Evolutionary conservation across 2,329 filamentous ascomycete species (phyloP).

Genomic region (Domatiomyces globalis): DNA sequence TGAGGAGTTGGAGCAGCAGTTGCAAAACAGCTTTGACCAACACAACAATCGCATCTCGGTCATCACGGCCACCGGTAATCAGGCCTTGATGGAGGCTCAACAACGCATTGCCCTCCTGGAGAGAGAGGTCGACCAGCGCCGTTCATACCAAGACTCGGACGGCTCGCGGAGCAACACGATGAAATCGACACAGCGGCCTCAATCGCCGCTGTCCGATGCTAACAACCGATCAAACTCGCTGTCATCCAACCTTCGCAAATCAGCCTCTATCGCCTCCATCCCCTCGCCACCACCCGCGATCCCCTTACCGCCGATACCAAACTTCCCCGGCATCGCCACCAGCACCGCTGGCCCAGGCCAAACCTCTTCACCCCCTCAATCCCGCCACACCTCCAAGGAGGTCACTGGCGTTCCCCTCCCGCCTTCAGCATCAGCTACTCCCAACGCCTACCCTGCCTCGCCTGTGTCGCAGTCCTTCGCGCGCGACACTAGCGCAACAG

Average conservation of each 20-base stretch:
- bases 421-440: constrained; percentile 9
- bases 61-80: constrained; percentile 58
- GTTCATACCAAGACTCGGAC: constrained; percentile 35
- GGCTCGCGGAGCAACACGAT: constrained; percentile 16
- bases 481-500: constrained; percentile 15
- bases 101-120: constrained; percentile 49
- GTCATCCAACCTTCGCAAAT: constrained; percentile 67
- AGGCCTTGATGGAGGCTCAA: constrained; percentile 66
- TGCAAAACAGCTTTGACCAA: constrained; percentile 89
- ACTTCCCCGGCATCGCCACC: constrained; percentile 36
- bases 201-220: constrained; percentile 29
- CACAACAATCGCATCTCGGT: constrained; percentile 84
- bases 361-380: constrained; percentile 38
- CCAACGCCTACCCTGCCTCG: constrained; percentile 7
- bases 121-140: constrained; percentile 40
- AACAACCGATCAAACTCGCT: constrained; percentile 44
- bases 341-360: constrained; percentile 36
- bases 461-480: not conserved
- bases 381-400: constrained; percentile 71
- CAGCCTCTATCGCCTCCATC: constrained; percentile 63
- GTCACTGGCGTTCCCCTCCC: constrained; percentile 24
- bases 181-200: constrained; percentile 20
- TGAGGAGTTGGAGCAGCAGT: constrained; percentile 91
- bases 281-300: constrained; percentile 92
- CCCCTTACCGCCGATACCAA: constrained; percentile 81